Conservation (phyloP, 345 rosid species). For the Salix viminalis region DNA sequence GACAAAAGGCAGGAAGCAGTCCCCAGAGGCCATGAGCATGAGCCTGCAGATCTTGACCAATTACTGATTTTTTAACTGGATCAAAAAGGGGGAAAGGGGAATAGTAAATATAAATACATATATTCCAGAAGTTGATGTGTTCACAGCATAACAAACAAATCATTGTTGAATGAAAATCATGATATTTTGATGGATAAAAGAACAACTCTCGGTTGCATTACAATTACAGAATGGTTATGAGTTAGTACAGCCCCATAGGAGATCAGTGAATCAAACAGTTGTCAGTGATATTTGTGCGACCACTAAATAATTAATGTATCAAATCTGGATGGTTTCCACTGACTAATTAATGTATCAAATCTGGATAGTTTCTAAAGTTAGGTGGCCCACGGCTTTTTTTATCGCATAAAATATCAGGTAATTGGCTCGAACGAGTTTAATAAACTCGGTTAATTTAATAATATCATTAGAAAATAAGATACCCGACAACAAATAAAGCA, state of each 20-base stretch:
- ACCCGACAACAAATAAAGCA: too few relatives aligned
- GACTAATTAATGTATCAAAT: too few relatives aligned
- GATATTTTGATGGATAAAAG: background rate
- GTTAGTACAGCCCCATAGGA: background rate
- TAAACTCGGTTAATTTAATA: too few relatives aligned
- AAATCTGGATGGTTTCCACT: background rate
- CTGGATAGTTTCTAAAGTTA: too few relatives aligned
- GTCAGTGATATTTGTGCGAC: background rate
- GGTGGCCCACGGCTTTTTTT: too few relatives aligned
- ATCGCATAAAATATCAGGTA: too few relatives aligned
- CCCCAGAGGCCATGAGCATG: constrained; percentile 62
- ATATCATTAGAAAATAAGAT: too few relatives aligned
- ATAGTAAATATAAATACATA: constrained; percentile 1
- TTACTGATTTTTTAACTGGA: constrained; percentile 61
- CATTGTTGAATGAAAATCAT: background rate
- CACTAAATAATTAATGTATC: background rate
- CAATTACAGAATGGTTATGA: background rate
- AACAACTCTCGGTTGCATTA: background rate
- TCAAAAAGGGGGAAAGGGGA: constrained; percentile 16
- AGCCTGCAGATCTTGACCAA: constrained; percentile 56
- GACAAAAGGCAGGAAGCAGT: constrained; percentile 78
- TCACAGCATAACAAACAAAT: constrained; percentile 9
- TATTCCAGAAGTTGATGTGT: constrained; percentile 2
- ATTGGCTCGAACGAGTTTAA: too few relatives aligned
- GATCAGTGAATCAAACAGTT: background rate